These are phyloP conservation scores for Carallia pectinifolia DNA, from an alignment of 345 rosid species.

Conservation along the genomic window DNA sequence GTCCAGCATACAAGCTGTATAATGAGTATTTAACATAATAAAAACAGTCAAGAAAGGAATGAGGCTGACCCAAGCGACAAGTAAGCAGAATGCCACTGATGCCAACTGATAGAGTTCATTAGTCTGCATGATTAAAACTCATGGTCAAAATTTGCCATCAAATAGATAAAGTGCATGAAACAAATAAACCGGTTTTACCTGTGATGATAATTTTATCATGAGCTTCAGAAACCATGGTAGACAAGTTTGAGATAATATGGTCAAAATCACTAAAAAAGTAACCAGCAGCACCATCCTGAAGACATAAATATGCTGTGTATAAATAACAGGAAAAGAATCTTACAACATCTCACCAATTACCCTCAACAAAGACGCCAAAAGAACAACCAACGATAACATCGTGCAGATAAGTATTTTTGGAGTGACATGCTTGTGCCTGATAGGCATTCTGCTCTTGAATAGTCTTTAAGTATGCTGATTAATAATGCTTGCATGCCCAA, in stretches of 20 bases:
- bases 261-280: constrained; percentile 64
- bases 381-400: not conserved
- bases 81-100: constrained; percentile 94
- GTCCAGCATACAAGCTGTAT: not conserved
- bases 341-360: not conserved
- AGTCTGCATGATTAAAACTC: constrained; percentile 56
- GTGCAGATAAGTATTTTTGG: not conserved
- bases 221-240: constrained; percentile 86
- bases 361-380: not conserved
- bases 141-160: constrained; percentile 7
- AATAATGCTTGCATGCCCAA: not conserved
- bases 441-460: not conserved
- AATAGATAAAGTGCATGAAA: not conserved
- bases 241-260: constrained; percentile 67
- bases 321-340: not conserved
- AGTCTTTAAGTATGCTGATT: not conserved
- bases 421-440: not conserved
- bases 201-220: constrained; percentile 83
- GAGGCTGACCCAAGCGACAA: constrained; percentile 90
- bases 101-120: constrained; percentile 97
- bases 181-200: constrained; percentile 37
- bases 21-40: not conserved
- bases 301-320: not conserved
- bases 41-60: constrained; percentile 25
- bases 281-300: constrained; percentile 67